Evolutionary conservation across 2,329 filamentous ascomycete species (phyloP), one percentile per base, ranked within the genome.

Genomic region (Fusarium tjaetaba): DNA sequence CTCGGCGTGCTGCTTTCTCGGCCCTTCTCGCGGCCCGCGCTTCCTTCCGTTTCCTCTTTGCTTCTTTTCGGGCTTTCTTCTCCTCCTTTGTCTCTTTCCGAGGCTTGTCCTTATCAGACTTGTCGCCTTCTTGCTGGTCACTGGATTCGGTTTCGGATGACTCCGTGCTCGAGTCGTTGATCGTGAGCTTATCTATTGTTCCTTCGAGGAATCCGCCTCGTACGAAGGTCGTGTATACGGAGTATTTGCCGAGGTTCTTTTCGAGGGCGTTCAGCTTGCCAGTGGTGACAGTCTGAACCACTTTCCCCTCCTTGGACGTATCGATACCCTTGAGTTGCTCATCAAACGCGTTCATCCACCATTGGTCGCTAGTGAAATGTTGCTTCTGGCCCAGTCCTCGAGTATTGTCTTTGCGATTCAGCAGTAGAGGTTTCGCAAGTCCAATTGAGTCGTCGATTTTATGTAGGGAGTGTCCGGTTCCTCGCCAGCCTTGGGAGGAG

Each of bases 321-420:
- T 93, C 92, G 60, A 97, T 87, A 8, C 92, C 93, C 82, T 96
- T 93, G 73, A 98, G 85, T 63, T 95, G 95, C 80, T 95, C 92
- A 82, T 98, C 96, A 76, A 97, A 98, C 16, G 96, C 96, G 66
- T 94, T 92, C 83, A 97, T 88, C 96, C 96, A 99, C 96, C 96
- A 99, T 81, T 97, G 95, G 80, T 98, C 96, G 76, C 87, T 89
- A 28, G 88, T 89, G 71, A 87, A 87, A 71, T 90, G 88, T 65
- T 87, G 86, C 81, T 94, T 94, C 80, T 93, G 91, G 61, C 96
- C 96, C 10, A 98, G 86, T 30, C 96, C 96, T 60, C 93, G 87
- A 34, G 89, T 92, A 81, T 97, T 93, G 77, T 92, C 88, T 83
- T 97, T 97, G 77, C 93, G 92, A 67, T 93, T 91, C 64, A 97